phyloP scores from a whole-genome alignment of 345 rosid genomes.

The Dimocarpus longan region DNA sequence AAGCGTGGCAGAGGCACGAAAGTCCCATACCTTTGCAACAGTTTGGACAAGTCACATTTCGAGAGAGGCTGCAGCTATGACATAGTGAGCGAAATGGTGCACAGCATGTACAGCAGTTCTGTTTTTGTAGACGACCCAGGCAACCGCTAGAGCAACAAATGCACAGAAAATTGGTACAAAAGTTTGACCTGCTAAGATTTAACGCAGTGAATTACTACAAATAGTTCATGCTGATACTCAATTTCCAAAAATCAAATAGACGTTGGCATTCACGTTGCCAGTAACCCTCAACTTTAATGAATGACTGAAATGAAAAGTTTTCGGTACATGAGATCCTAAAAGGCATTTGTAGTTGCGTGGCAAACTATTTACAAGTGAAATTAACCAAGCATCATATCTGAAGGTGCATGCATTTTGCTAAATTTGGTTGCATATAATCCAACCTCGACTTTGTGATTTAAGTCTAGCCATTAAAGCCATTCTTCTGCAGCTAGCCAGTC shows the following conservation, averaged over 20 bases:
- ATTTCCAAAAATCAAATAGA: not conserved
- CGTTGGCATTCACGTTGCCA: not conserved
- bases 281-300: not conserved
- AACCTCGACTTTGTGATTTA: not conserved
- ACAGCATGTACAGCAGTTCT: slow-evolving; percentile 17
- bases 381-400: not conserved
- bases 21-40: slow-evolving; percentile 17
- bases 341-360: not conserved
- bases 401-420: not conserved
- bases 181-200: slow-evolving; percentile 20
- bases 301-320: not conserved
- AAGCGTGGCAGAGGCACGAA: slow-evolving; percentile 13
- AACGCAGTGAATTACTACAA: not conserved
- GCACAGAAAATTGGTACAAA: slow-evolving; percentile 23
- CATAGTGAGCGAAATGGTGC: not conserved
- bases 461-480: not conserved
- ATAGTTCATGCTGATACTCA: not conserved
- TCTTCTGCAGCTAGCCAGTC: no score
- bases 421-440: no score
- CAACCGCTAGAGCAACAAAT: slow-evolving; percentile 29
- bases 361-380: not conserved
- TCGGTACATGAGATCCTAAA: not conserved
- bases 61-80: slow-evolving; percentile 8
- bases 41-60: not conserved
- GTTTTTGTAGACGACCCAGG: not conserved